Percentiles rank a stretch among this genome's conserved stretches.
Evolutionary conservation across 768 basidiomycete genomes (phyloP).

Genomic region (Mrakia blollopis): DNA sequence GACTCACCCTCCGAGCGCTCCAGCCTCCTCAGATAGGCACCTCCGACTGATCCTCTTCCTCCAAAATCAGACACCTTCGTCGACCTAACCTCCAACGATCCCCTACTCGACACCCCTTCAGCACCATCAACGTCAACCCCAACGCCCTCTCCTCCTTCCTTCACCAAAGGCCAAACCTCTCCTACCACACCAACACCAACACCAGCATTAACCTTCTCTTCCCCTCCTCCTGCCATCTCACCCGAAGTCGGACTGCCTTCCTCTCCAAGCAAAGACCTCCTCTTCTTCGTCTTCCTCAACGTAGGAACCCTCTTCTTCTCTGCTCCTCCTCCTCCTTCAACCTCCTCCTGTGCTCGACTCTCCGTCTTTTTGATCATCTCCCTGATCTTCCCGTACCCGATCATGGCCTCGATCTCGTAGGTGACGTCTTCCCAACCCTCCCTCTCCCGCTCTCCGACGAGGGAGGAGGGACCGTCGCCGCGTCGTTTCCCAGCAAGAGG

Average conservation of each 20-base stretch:
- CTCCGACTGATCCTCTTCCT: too few species aligned
- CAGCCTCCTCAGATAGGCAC: background rate
- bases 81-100: background rate
- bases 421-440: background rate
- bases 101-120: background rate
- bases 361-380: background rate
- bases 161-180: background rate
- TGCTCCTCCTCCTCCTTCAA: background rate
- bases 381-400: background rate
- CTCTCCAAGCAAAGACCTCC: background rate
- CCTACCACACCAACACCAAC: too few species aligned
- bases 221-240: background rate
- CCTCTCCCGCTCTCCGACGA: background rate
- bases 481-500: background rate
- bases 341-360: background rate
- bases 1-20: background rate
- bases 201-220: too few species aligned
- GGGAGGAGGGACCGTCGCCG: background rate
- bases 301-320: background rate
- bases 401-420: background rate
- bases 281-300: constrained; percentile 5
- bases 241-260: background rate
- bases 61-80: too few species aligned
- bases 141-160: background rate
- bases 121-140: too few species aligned